A percentile compares a stretch with the other conserved stretches of the same genome.
phyloP scores from a whole-genome alignment of 2,329 filamentous ascomycete species.

The Aureobasidium sp. region DNA sequence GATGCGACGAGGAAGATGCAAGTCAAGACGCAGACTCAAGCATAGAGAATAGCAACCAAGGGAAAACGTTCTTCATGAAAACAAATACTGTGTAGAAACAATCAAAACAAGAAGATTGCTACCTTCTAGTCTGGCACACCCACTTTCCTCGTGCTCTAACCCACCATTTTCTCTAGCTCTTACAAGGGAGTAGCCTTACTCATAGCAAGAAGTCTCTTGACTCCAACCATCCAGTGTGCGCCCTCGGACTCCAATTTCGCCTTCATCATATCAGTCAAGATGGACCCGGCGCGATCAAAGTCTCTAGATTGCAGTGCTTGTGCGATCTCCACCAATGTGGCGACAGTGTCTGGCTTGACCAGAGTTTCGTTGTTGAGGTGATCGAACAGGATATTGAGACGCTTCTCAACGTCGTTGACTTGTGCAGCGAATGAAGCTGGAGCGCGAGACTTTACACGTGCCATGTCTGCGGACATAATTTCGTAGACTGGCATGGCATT shows the following conservation, averaged over 20 bases:
- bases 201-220: slow-evolving; percentile 35
- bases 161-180: no score
- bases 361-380: slow-evolving; percentile 94
- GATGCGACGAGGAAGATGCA: no score
- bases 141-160: not conserved
- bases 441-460: slow-evolving; percentile 77
- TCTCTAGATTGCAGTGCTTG: slow-evolving; percentile 34
- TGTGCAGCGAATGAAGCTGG: slow-evolving; percentile 81
- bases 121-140: not conserved
- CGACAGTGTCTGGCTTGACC: slow-evolving; percentile 70
- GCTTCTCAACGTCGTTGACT: slow-evolving; percentile 89
- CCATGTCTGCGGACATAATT: slow-evolving; percentile 74
- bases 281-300: slow-evolving; percentile 38
- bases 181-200: slow-evolving; percentile 29
- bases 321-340: slow-evolving; percentile 54
- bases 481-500: slow-evolving; percentile 72
- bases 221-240: slow-evolving; percentile 41
- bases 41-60: no score
- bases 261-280: slow-evolving; percentile 42
- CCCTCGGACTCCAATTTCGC: slow-evolving; percentile 41
- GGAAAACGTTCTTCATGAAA: not conserved
- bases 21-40: no score
- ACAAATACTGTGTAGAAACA: not conserved
- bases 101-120: not conserved
- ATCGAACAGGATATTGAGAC: slow-evolving; percentile 88